Percentiles rank a stretch among this genome's conserved stretches.
These are phyloP conservation scores for Phylloporus arenicola DNA, from an alignment of 768 basidiomycete species.

Conservation along the genomic window DNA sequence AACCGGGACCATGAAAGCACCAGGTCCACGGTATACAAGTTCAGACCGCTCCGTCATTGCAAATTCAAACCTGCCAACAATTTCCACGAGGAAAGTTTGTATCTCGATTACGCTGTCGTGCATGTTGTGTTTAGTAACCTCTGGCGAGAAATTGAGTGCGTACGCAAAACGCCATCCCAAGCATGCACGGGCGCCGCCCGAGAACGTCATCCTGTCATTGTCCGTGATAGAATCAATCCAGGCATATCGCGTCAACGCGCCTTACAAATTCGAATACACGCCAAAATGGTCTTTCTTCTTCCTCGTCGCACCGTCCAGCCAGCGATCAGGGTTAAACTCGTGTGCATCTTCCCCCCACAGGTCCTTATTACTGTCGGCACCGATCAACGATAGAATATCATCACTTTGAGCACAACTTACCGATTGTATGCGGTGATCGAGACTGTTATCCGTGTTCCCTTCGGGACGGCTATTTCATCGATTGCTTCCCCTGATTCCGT, in stretches of 20 bases:
- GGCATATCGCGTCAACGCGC: not conserved
- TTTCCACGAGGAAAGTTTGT: constrained; percentile 55
- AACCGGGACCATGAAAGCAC: constrained; percentile 33
- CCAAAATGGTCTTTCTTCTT: constrained; percentile 23
- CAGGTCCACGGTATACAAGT: constrained; percentile 25
- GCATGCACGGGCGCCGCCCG: constrained; percentile 20
- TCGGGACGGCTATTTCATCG: constrained; percentile 17
- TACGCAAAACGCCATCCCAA: constrained; percentile 32
- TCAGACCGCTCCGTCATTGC: constrained; percentile 27
- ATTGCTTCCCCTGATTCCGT: constrained; percentile 34
- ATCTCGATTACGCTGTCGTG: constrained; percentile 40
- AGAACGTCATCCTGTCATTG: constrained; percentile 28
- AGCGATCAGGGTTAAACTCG: constrained; percentile 29
- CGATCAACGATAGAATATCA: not conserved
- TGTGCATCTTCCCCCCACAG: constrained; percentile 31
- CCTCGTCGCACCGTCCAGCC: constrained; percentile 16
- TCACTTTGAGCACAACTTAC: no score
- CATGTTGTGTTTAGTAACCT: not conserved
- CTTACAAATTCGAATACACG: constrained; percentile 28
- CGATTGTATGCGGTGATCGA: not conserved
- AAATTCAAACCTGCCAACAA: constrained; percentile 51
- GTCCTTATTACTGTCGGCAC: constrained; percentile 18
- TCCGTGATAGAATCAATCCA: not conserved
- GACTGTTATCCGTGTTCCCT: not conserved
- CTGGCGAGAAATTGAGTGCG: not conserved